Conservation (phyloP, 2,329 filamentous ascomycete genomes). For the Penicillium sp. region DNA sequence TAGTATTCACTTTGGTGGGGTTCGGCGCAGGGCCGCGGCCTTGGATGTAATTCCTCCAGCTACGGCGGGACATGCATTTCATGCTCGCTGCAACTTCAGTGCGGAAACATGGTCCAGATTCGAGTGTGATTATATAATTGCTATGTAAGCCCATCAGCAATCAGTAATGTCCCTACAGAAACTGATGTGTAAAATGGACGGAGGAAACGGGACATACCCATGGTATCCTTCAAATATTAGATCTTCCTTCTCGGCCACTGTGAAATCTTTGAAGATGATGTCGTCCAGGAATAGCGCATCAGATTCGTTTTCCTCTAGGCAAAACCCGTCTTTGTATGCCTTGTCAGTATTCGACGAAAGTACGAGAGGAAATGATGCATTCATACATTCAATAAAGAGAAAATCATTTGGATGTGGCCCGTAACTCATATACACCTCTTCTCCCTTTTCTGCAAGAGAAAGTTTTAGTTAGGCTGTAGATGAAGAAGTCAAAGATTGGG, state of each 20-base stretch:
- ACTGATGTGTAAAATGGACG: neutral
- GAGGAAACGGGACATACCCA: conserved; percentile 25
- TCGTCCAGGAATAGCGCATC: conserved; percentile 41
- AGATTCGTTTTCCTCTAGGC: conserved; percentile 36
- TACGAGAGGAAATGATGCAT: neutral
- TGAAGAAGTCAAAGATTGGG: neutral
- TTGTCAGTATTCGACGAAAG: neutral
- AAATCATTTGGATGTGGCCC: conserved; percentile 43
- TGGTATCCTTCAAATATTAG: conserved; percentile 36
- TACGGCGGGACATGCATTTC: conserved; percentile 34
- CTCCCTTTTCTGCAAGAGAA: conserved; percentile 29
- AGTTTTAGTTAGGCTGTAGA: neutral
- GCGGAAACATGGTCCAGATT: conserved; percentile 37
- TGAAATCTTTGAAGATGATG: conserved; percentile 34
- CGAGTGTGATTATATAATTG: conserved; percentile 38
- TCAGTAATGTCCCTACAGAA: neutral
- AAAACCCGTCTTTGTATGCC: conserved; percentile 36
- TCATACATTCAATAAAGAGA: conserved; percentile 41
- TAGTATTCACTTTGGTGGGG: conserved; percentile 25
- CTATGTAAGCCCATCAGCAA: conserved; percentile 19
- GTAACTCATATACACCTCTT: conserved; percentile 44
- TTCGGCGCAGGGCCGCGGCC: conserved; percentile 32
- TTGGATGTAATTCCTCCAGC: conserved; percentile 37
- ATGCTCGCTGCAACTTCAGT: conserved; percentile 41
- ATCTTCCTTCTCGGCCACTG: conserved; percentile 27